Percentiles rank a stretch among this genome's conserved stretches.
These are phyloP conservation scores for Pseudopyricularia cyperi DNA, from an alignment of 2,329 filamentous ascomycete species.

Conservation along the genomic window DNA sequence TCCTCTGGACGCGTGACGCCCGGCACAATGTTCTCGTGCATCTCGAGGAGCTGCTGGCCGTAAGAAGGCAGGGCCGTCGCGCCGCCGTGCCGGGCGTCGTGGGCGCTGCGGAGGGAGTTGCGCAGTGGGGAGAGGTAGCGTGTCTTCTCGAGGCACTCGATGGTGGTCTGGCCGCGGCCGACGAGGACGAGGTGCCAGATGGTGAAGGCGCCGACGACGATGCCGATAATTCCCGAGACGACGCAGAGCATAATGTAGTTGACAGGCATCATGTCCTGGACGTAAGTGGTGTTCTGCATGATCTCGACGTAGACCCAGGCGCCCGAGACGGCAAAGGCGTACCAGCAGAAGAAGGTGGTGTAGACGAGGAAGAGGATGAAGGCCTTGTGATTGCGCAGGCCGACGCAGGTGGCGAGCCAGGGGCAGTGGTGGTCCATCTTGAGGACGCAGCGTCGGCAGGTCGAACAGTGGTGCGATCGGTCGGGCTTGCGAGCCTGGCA, in stretches of 20 bases:
- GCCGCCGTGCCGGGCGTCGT: conserved; percentile 36
- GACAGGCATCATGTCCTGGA: conserved; percentile 69
- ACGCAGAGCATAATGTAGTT: conserved; percentile 86
- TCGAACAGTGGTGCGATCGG: conserved; percentile 91
- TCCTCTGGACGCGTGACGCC: conserved; percentile 72
- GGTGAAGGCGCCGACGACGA: conserved; percentile 83
- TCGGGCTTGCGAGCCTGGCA: conserved; percentile 92
- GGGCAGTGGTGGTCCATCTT: conserved; percentile 99
- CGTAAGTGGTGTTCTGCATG: conserved; percentile 54
- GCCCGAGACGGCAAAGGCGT: conserved; percentile 63
- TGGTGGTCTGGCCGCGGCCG: conserved; percentile 72
- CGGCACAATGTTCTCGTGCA: conserved; percentile 69
- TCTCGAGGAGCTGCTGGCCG: conserved; percentile 64
- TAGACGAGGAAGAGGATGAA: conserved; percentile 90
- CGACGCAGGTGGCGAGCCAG: conserved; percentile 93
- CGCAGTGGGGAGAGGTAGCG: conserved; percentile 76
- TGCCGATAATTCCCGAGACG: conserved; percentile 76
- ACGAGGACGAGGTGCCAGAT: conserved; percentile 83
- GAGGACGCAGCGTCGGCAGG: conserved; percentile 83
- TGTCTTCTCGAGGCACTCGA: conserved; percentile 92
- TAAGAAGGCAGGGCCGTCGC: conserved; percentile 41
- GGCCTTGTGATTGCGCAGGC: conserved; percentile 86
- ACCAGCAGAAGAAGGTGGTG: conserved; percentile 73
- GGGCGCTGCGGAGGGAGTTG: conserved; percentile 53
- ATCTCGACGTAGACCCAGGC: conserved; percentile 82